Base-by-base conservation (phyloP, 495 filamentous ascomycete species). In the Pyrenopolyporus hunteri region DNA sequence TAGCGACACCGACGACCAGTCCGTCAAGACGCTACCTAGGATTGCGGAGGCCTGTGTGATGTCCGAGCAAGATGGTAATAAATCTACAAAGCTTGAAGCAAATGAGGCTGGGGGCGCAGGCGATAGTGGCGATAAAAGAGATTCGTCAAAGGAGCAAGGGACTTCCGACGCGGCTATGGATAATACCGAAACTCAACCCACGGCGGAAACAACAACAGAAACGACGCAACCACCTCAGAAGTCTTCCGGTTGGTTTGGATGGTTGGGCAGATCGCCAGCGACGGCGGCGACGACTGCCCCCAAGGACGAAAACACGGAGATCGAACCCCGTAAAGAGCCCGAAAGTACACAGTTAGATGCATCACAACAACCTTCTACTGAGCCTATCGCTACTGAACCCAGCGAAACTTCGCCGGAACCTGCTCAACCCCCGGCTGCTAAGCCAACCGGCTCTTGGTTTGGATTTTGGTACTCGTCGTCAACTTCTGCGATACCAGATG, bases 211-310 rank as follows among this genome's bases (percentile, higher is more conserved):
- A 13, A 20, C 63, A 7, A 31, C 50, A 25, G 53, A 52, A 22
- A 29, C 66, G n/a, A 20, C 57, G 9, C 47, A 68, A 39, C 74
- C 63, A 28, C 78, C 81, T 23, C 42, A 70, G 11, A 66, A 69
- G 28, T 57, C 78, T 10, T 75, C 73, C 7, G 78, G 82, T 20
- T 88, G 86, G 86, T 63, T 87, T 25, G 83, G 81, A 49, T 87
- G 85, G 81, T 73, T 87, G 28, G 78, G 83, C 19, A 73, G 70
- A 45, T 55, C 66, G 23, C 25, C 73, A 26, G 63, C 55, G 17
- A 63, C 70, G 3, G 68, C 59, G 26, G 23, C 58, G 8, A 22
- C 58, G 8, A 42, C 55, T 19, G 60, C 61, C 52, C 28, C 65
- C 7, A 64, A 70, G 37, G 48, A 67, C 17, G 16, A 66, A 8